Conservation (phyloP, 2,329 filamentous ascomycete genomes). For the Xylariaceae sp. region DNA sequence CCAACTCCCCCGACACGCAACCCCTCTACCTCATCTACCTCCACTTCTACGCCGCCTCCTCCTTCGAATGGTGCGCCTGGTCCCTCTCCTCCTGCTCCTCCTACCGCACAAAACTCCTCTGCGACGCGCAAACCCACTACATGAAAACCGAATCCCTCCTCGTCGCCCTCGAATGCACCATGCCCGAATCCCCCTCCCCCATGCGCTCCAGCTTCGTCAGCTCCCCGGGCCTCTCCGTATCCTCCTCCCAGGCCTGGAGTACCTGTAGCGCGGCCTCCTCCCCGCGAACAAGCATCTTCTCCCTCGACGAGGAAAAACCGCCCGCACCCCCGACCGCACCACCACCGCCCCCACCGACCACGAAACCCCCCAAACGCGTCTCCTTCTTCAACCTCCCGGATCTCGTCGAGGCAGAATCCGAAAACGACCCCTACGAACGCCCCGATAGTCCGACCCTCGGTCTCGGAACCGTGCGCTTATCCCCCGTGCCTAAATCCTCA, state of each 20-base stretch:
- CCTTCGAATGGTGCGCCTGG: slow-evolving; percentile 52
- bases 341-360: not conserved
- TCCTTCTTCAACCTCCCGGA: slow-evolving; percentile 37
- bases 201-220: slow-evolving; percentile 37
- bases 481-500: not conserved
- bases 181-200: slow-evolving; percentile 34
- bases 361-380: slow-evolving; percentile 38
- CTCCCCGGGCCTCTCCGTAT: slow-evolving; percentile 44
- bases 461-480: slow-evolving; percentile 34
- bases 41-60: slow-evolving; percentile 57
- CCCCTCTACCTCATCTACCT: slow-evolving; percentile 54
- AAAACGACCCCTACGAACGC: slow-evolving; percentile 46
- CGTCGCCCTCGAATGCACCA: slow-evolving; percentile 40
- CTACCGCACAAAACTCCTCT: slow-evolving; percentile 44
- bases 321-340: slow-evolving; percentile 7
- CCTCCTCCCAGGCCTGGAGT: slow-evolving; percentile 44
- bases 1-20: slow-evolving; percentile 39
- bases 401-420: slow-evolving; percentile 32
- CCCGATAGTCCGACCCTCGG: slow-evolving; percentile 58
- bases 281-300: slow-evolving; percentile 41
- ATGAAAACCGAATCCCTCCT: slow-evolving; percentile 44
- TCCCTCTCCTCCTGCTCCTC: slow-evolving; percentile 42
- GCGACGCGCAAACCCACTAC: slow-evolving; percentile 50
- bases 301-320: slow-evolving; percentile 21
- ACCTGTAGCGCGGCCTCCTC: slow-evolving; percentile 42